Evolutionary conservation across 305 asterid species (phyloP).

Genomic region (Fraxinus baroniana): DNA sequence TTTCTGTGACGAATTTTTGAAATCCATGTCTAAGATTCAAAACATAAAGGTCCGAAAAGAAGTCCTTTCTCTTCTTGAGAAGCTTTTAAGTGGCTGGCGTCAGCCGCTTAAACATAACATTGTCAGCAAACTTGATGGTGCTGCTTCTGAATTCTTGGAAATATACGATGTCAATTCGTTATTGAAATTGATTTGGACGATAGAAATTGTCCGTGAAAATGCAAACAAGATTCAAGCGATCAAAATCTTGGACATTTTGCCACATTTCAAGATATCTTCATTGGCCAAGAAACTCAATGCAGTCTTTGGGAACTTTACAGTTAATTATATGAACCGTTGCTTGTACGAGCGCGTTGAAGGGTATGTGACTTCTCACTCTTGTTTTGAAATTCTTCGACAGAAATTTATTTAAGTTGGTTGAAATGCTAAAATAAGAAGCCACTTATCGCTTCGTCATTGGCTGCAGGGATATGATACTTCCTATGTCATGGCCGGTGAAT

Average conservation of each 20-base stretch:
- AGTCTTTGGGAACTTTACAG: slow-evolving; percentile 31
- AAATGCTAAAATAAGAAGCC: neutral
- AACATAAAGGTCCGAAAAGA: slow-evolving; percentile 26
- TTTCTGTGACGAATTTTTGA: slow-evolving; percentile 38
- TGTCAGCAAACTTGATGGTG: neutral
- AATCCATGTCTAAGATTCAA: slow-evolving; percentile 28
- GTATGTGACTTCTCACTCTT: slow-evolving; percentile 21
- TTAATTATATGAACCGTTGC: slow-evolving; percentile 34
- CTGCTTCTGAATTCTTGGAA: slow-evolving; percentile 36
- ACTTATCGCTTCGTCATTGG: neutral
- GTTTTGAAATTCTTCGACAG: neutral
- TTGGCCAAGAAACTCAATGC: slow-evolving; percentile 25
- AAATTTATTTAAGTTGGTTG: neutral
- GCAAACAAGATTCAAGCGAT: slow-evolving; percentile 37
- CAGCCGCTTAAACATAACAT: slow-evolving; percentile 10
- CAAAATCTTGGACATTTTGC: slow-evolving; percentile 44
- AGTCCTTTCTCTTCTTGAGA: slow-evolving; percentile 34
- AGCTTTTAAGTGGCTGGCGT: slow-evolving; percentile 53
- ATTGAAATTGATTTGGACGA: slow-evolving; percentile 46
- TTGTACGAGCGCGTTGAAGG: slow-evolving; percentile 34
- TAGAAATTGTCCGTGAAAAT: slow-evolving; percentile 35
- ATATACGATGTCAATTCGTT: slow-evolving; percentile 29
- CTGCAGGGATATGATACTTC: slow-evolving; percentile 35
- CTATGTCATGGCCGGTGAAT: slow-evolving; percentile 27
- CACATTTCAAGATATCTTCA: slow-evolving; percentile 23